Evolutionary conservation across 768 basidiomycete species (phyloP), one percentile per base, ranked within the genome.

Genomic region (Calocera viscosa): DNA sequence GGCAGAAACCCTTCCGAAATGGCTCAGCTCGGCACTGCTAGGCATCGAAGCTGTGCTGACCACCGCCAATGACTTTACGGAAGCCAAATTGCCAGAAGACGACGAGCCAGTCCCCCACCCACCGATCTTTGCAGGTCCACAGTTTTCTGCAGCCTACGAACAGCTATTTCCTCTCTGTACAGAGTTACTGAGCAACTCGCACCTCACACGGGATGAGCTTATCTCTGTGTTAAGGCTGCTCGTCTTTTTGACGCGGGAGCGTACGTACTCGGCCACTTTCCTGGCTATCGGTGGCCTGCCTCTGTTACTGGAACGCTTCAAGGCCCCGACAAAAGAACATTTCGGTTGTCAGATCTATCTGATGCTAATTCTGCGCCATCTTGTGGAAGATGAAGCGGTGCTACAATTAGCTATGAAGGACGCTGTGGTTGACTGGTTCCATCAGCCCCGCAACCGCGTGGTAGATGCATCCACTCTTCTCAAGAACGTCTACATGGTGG

Each of bases 281-380:
- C 82, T 90, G 70, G 81, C 84, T 64, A 79, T 80, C 14, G 83
- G 85, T 64, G 92, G 89, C 0, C 76, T 93, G 16, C 68, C 75
- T 0, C 74, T 80, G 22, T 78, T 96, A 22, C 86, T 95, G 77
- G 80, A 82, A 65, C 83, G 86, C 33, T 79, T 94, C 70, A 70
- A 84, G 70, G 77, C 79, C 19, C 77, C 81, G 2, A 78, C 85
- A 0, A 81, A 86, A 17, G 84, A 86, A 10, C 69, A 76, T 1
- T 74, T 73, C 26, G 86, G 88, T 22, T 88, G 86, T 69, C 91
- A 91, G 53, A 86, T 89, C 0, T 91, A 93, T 74, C 83, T 93
- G 65, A 86, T 87, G 43, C 89, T 88, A 72, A 89, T 97, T 68
- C 79, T 97, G n/a, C 88, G 96, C 7, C 96, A 99, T 73, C 77